These are phyloP conservation scores for Lasiodiplodia theobromae DNA, from an alignment of 2,329 filamentous ascomycete genomes.

Conservation along the genomic window DNA sequence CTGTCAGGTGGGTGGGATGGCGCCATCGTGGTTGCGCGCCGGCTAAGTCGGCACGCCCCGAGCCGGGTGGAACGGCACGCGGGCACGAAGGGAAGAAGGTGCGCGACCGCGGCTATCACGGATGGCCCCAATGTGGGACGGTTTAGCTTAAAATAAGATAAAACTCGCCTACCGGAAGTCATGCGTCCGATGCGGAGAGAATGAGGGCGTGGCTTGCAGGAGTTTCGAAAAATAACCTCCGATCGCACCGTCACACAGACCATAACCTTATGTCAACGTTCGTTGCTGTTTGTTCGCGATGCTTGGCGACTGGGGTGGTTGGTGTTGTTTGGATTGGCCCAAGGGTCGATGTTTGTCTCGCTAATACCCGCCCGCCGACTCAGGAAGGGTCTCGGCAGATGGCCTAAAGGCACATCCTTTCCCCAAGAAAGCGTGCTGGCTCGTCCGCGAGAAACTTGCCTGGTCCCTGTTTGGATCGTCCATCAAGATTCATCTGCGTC, in stretches of 20 bases:
- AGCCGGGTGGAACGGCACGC: constrained; percentile 12
- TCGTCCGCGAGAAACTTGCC: too few species aligned
- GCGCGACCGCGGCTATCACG: background rate
- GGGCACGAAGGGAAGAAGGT: background rate
- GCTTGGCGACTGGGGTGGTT: background rate
- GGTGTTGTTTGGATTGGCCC: background rate
- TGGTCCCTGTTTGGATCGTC: background rate
- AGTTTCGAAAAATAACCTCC: background rate
- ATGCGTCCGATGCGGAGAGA: constrained; percentile 1
- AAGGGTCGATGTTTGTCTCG: background rate
- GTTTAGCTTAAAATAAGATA: background rate
- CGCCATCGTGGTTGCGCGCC: background rate
- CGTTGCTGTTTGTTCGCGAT: background rate
- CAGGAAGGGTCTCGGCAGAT: background rate
- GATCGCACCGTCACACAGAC: constrained; percentile 5
- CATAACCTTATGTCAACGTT: constrained; percentile 22
- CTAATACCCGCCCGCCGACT: background rate
- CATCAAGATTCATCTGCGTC: background rate
- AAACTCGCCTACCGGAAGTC: background rate
- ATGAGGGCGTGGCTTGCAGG: background rate
- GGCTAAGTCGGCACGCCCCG: background rate
- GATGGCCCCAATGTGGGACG: background rate
- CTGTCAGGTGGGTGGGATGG: background rate
- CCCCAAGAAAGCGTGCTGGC: background rate
- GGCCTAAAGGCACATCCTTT: background rate